These are phyloP conservation scores for Graphilbum ipis-grandicollis DNA, from an alignment of 2,329 filamentous ascomycete genomes.

Conservation along the genomic window DNA sequence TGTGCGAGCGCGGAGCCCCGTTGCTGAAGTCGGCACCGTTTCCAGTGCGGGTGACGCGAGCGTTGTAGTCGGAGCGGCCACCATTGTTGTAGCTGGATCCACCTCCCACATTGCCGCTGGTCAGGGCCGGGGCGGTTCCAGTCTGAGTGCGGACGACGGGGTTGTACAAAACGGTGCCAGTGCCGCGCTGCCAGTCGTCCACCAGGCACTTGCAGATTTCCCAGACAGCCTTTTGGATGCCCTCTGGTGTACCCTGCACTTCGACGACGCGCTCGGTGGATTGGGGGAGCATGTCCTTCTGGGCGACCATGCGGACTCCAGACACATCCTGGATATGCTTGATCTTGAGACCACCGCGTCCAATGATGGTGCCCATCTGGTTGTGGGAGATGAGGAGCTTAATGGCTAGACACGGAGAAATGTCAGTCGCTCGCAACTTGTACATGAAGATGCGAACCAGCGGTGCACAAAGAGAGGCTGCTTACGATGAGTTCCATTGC, in stretches of 20 bases:
- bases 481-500: conserved; percentile 89
- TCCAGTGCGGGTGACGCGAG: conserved; percentile 81
- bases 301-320: conserved; percentile 95
- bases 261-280: conserved; percentile 97
- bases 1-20: conserved; percentile 45
- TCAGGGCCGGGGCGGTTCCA: conserved; percentile 26
- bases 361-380: conserved; percentile 99
- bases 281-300: conserved; percentile 98
- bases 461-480: not conserved
- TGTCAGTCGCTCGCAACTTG: not conserved
- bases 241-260: conserved; percentile 84
- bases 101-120: conserved; percentile 25
- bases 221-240: conserved; percentile 92
- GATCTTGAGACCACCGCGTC: conserved; percentile 90
- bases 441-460: not conserved
- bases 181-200: conserved; percentile 94
- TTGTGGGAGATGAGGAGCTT: conserved; percentile 98
- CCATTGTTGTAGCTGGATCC: conserved; percentile 15
- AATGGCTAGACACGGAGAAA: conserved; percentile 48
- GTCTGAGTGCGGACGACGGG: conserved; percentile 76
- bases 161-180: conserved; percentile 94
- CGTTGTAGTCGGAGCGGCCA: conserved; percentile 37
- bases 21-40: conserved; percentile 98
- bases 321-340: conserved; percentile 98
- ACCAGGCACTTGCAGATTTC: conserved; percentile 98